A percentile compares a stretch with the other conserved stretches of the same genome.
Evolutionary conservation across 495 filamentous ascomycete species (phyloP).

Genomic region (Penicillium lagena): DNA sequence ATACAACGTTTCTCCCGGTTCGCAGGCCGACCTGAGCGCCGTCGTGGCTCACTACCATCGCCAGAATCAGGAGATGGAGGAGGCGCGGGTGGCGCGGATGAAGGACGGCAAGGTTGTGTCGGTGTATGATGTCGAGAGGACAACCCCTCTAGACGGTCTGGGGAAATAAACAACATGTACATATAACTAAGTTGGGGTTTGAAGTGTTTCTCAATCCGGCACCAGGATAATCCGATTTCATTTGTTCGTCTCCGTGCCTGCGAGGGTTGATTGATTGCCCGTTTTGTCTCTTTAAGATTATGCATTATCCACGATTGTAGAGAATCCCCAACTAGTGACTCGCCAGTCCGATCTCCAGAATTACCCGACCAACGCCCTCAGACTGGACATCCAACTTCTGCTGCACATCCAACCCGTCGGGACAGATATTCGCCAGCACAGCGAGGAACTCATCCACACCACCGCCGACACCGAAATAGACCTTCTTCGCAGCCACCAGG

Average conservation of each 20-base stretch:
- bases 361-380: slow-evolving; percentile 41
- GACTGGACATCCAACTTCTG: slow-evolving; percentile 53
- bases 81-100: slow-evolving; percentile 34
- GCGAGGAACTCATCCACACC: slow-evolving; percentile 82
- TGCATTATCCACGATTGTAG: too few species aligned
- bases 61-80: slow-evolving; percentile 48
- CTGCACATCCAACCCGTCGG: slow-evolving; percentile 51
- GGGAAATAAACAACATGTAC: slow-evolving; percentile 27
- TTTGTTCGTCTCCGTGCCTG: slow-evolving; percentile 9
- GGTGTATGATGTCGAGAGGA: slow-evolving; percentile 23
- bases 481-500: slow-evolving; percentile 82
- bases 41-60: slow-evolving; percentile 59
- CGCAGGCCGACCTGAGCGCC: slow-evolving; percentile 50
- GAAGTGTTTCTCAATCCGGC: slow-evolving; percentile 14
- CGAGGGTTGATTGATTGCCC: too few species aligned
- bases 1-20: slow-evolving; percentile 58
- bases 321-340: not conserved
- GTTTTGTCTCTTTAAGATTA: too few species aligned
- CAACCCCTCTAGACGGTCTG: not conserved
- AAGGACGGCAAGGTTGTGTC: slow-evolving; percentile 39
- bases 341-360: slow-evolving; percentile 32
- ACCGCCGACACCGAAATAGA: slow-evolving; percentile 96
- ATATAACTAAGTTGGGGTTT: slow-evolving; percentile 27
- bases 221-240: slow-evolving; percentile 22
- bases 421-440: slow-evolving; percentile 49